Percentiles rank a stretch among this genome's conserved stretches.
Conservation (phyloP, 2,329 filamentous ascomycete genomes). For the Alternaria gansuensis region DNA sequence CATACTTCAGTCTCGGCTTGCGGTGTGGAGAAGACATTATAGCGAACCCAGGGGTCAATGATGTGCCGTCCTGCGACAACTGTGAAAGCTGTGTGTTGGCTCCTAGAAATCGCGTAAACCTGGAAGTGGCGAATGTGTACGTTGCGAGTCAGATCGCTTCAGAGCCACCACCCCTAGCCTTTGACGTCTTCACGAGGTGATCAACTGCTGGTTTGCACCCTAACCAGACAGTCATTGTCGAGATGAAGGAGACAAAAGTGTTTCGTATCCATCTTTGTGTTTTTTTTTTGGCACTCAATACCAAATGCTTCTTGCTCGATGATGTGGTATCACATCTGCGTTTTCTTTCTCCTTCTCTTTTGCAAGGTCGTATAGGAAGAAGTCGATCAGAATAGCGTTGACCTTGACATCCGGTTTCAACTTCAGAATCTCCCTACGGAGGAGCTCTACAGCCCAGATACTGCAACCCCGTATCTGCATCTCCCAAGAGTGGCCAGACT, state of each 20-base stretch:
- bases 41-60: constrained; percentile 6
- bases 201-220: background rate
- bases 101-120: background rate
- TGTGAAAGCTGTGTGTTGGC: background rate
- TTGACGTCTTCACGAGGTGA: background rate
- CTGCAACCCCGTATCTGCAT: constrained; percentile 90
- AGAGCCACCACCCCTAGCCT: background rate
- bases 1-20: background rate
- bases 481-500: constrained; percentile 80
- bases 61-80: constrained; percentile 6
- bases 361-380: constrained; percentile 94
- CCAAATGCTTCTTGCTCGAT: constrained; percentile 93
- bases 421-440: constrained; percentile 79
- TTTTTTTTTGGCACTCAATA: constrained; percentile 66
- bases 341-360: constrained; percentile 75
- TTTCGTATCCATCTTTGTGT: background rate
- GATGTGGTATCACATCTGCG: constrained; percentile 71
- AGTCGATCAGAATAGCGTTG: constrained; percentile 95
- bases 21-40: background rate
- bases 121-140: constrained; percentile 11
- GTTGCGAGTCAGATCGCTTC: background rate
- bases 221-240: background rate
- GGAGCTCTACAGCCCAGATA: constrained; percentile 94
- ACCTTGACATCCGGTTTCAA: constrained; percentile 73
- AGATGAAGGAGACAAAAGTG: background rate